Conservation (phyloP, 495 filamentous ascomycete genomes). For the Penicillium canariense region DNA sequence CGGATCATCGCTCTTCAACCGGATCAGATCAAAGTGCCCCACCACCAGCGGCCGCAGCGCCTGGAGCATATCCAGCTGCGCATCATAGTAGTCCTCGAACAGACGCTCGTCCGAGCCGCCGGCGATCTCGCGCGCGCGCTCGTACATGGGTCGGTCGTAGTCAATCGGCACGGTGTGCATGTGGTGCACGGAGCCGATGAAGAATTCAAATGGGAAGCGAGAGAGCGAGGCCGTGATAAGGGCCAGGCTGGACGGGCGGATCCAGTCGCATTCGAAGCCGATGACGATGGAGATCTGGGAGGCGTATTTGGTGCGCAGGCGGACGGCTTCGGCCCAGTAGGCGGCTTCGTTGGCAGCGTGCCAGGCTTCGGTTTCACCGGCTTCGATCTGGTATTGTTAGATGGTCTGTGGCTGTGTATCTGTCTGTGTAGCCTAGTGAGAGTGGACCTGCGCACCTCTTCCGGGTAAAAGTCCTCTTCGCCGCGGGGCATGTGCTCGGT, state of each 20-base stretch:
- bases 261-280: constrained; percentile 92
- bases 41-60: constrained; percentile 75
- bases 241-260: constrained; percentile 60
- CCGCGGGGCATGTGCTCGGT: constrained; percentile 96
- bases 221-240: constrained; percentile 59
- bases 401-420: not conserved
- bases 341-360: constrained; percentile 59
- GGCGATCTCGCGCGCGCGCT: constrained; percentile 52
- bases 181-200: constrained; percentile 90
- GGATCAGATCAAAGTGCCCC: constrained; percentile 91
- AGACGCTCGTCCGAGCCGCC: constrained; percentile 68
- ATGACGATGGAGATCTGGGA: constrained; percentile 75
- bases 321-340: constrained; percentile 68
- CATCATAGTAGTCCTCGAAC: constrained; percentile 82
- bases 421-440: not conserved
- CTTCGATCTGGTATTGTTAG: constrained; percentile 36
- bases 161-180: constrained; percentile 84
- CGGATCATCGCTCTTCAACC: constrained; percentile 70
- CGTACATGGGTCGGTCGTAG: constrained; percentile 68
- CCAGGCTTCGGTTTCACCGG: constrained; percentile 34
- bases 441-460: constrained; percentile 59
- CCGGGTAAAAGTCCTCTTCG: constrained; percentile 69
- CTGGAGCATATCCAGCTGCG: constrained; percentile 75
- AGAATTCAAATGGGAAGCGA: constrained; percentile 72
- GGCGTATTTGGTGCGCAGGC: constrained; percentile 68